Conservation (phyloP, 2,329 filamentous ascomycete genomes). For the Bipolaris oryzae region DNA sequence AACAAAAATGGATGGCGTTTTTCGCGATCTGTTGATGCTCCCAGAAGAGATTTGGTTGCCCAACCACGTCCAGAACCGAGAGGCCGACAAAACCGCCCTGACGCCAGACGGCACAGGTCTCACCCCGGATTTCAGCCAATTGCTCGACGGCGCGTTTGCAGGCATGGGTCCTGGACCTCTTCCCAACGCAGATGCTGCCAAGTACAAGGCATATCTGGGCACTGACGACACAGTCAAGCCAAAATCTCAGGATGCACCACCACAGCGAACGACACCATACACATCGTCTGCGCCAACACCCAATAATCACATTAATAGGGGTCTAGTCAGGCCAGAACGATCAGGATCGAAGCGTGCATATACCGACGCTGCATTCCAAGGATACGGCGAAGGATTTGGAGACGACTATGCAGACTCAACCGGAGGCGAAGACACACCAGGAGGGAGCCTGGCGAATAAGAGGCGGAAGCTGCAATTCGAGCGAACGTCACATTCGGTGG, state of each 20-base stretch:
- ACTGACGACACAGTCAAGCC: conserved; percentile 49
- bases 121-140: conserved; percentile 32
- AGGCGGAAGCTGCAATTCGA: conserved; percentile 46
- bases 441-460: conserved; percentile 38
- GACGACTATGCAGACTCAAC: conserved; percentile 75
- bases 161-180: conserved; percentile 53
- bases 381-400: conserved; percentile 73
- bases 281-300: conserved; percentile 36
- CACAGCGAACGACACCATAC: conserved; percentile 29
- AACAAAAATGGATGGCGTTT: conserved; percentile 48
- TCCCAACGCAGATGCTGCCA: conserved; percentile 48
- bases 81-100: conserved; percentile 42
- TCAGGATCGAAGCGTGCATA: conserved; percentile 76
- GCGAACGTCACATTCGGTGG: conserved; percentile 42
- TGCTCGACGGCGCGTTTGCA: conserved; percentile 50
- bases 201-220: conserved; percentile 53
- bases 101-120: conserved; percentile 36
- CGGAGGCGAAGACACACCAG: conserved; percentile 68
- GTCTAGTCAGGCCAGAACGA: conserved; percentile 65
- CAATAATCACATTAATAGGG: conserved; percentile 47
- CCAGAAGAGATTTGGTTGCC: conserved; percentile 51
- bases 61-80: conserved; percentile 49
- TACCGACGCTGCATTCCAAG: conserved; percentile 74
- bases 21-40: conserved; percentile 44
- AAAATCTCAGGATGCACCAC: conserved; percentile 34